Base-by-base conservation (phyloP, 345 rosid genomes). In the Pelargonium nanum region DNA sequence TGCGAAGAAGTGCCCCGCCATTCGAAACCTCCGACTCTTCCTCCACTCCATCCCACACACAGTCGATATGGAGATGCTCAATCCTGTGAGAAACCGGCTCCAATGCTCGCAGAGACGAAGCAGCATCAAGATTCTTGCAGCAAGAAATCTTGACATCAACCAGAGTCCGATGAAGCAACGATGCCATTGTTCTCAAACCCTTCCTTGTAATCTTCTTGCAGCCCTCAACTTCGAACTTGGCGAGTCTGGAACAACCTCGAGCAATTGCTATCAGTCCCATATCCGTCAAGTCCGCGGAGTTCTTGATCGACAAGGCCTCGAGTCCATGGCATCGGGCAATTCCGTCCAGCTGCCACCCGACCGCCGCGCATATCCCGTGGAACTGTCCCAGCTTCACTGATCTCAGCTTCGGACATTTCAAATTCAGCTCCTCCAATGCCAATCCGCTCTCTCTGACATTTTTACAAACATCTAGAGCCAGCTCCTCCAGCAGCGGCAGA, bases 191-290 rank as follows among this genome's bases (percentile, higher is more conserved):
- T 61, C 90, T 78, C 68, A 90, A 58, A 13, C 96, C 99, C 65
- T 67, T 65, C 51, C 80, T 75, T 0, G 95, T 87, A 20, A 90
- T 83, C 63, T 75, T 80, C 74, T 81, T 82, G 68, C 99, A 94
- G 10, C 97, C 97, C 63, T 81, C 80, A 62, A 89, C 71, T 68
- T 94, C 96, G 66, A 94, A 87, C 72, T 72, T 88, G 5, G 65
- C 66, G 56, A 90, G 61, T 60, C 34, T 77, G 17, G 78, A 63
- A 64, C 97, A 90, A 0, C 97, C 95, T 72, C 87, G 80, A 0
- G 82, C 97, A 20, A 93, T 89, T 53, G 81, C 85, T 21, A 89
- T 80, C 76, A 89, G 64, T 16, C 86, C 87, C 95, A 87, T 85
- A 25, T 87, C 95, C 1, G 74, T 81, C 84, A 94, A 78, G 77